Base-by-base conservation (phyloP, 352 stramenopile species). In the Pythium rishiriense region DNA sequence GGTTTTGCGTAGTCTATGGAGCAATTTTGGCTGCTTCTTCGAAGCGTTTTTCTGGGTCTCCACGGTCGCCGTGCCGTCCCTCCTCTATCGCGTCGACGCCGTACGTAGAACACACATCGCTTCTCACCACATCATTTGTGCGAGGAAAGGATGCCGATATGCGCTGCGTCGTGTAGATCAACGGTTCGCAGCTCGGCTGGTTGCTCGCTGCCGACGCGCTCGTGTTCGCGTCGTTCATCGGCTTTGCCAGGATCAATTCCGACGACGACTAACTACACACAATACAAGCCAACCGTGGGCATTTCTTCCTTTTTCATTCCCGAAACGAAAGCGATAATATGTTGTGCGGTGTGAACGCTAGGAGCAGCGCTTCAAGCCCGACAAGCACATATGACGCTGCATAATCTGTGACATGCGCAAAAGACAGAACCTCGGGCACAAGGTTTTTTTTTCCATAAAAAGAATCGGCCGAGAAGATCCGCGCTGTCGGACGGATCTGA, bases 11-110 rank as follows among this genome's bases (percentile, higher is more conserved):
- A 81, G 72, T 52, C 57, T 74, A 7, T 90, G 74, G 74, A 83
- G 65, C 26, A 85, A 81, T 63, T 88, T 90, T 56, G 81, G 81
- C 2, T 90, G 79, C 57, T 88, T 90, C 61, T 87, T 90, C 52
- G 81, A 90, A 43, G 75, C 79, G 25, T 82, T 88, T 51, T 85
- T 90, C 51, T 90, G 81, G 81, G 71, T 88, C 9, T 78, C 70
- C 41, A 72, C 79, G n/a, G 63, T 88, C 42, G 81, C 81, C 2
- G 81, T 90, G 14, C 81, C 81, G 0, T 86, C 74, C 19, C 68
- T 90, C 52, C 64, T 90, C 35, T 87, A 88, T 62, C 79, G 79
- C 55, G 79, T 87, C 25, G 74, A 85, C 58, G 79, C 81, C 14
- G 79, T 90, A 54, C 45, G 76, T 80, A 10, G 29, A 21, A 8